phyloP scores from a whole-genome alignment of 345 rosid species.

The Combretum micranthum region DNA sequence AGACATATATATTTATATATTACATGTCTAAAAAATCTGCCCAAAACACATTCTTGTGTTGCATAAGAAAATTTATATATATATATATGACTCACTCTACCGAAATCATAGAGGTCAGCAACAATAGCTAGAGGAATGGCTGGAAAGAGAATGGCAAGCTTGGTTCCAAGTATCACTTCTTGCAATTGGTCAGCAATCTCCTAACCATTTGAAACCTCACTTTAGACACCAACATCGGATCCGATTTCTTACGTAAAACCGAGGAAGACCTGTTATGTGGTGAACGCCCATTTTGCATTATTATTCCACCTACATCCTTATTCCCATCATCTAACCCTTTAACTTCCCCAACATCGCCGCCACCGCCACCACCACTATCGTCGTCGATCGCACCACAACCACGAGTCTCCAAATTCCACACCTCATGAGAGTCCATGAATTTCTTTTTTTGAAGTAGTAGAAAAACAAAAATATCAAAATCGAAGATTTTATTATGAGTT shows the following conservation, averaged over 20 bases:
- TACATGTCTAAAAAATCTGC: too few relatives aligned
- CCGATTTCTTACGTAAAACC: conserved; percentile 32
- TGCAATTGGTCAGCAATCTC: conserved; percentile 27
- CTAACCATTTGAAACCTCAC: conserved; percentile 18
- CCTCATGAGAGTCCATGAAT: conserved; percentile 19
- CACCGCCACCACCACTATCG: background rate
- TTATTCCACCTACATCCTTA: background rate
- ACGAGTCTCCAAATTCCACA: conserved; percentile 26
- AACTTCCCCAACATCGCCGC: background rate
- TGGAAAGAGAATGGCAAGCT: conserved; percentile 37
- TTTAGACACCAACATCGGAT: conserved; percentile 27
- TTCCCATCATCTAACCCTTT: background rate
- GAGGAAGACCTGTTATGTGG: conserved; percentile 18
- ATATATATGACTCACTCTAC: conserved; percentile 34
- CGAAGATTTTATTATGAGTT: background rate
- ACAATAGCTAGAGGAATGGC: conserved; percentile 36
- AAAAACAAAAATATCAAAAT: background rate
- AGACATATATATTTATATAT: too few relatives aligned
- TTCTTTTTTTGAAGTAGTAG: background rate
- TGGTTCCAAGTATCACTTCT: conserved; percentile 41
- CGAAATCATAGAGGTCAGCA: conserved; percentile 24
- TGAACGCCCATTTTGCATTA: background rate
- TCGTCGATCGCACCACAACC: background rate
- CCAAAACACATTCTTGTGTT: background rate
- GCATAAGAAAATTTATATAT: conserved; percentile 1